Evolutionary conservation across 495 filamentous ascomycete species (phyloP), one percentile per base, ranked within the genome.

Genomic region (Niebla homalea): DNA sequence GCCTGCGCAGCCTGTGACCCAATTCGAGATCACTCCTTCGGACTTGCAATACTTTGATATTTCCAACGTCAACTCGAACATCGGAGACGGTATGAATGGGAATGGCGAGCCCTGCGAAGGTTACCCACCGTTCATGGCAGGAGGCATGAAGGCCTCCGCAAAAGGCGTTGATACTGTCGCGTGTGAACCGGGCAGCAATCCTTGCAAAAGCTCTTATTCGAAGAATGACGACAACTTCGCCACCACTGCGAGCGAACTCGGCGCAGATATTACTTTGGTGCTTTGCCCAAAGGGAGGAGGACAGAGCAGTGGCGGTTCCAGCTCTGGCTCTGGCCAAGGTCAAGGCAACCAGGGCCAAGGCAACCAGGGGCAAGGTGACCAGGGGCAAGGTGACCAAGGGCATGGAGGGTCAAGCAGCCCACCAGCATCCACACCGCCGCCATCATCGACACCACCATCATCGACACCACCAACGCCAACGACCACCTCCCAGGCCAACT

Each of bases 11-110:
- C 35, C 37, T 4, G 43, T 51, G 20, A 56, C 54, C 5, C 54
- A 56, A 26, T 56, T 52, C 35, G 54, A 56, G 36, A 48, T 53
- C 40, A 56, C 54, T 18, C 46, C 52, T 35, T 16, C 52, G 10
- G 26, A 52, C 21, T 36, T 36, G 21, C 49, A 53, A 16, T 56
- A 36, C 49, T 44, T 47, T 35, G 54, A 56, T 8, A 40, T 56
- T 20, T 56, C 54, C 21, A 56, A 56, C 18, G 51, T 56, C 4
- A 53, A 56, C 19, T 51, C 49, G 4, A 53, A 56, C 26, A 48
- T 36, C n/a, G 45, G 45, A 10, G 45, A 15, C 1, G 45, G 45
- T 25, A 29, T 36, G 45, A 48, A 48, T 36, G 45, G 45, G n/a
- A 48, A 48, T 36, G 45, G 45, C 25, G 45, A 48, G 25, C 14